Base-by-base conservation (phyloP, 2,329 filamentous ascomycete species). In the Dothideomycetidae sp. region DNA sequence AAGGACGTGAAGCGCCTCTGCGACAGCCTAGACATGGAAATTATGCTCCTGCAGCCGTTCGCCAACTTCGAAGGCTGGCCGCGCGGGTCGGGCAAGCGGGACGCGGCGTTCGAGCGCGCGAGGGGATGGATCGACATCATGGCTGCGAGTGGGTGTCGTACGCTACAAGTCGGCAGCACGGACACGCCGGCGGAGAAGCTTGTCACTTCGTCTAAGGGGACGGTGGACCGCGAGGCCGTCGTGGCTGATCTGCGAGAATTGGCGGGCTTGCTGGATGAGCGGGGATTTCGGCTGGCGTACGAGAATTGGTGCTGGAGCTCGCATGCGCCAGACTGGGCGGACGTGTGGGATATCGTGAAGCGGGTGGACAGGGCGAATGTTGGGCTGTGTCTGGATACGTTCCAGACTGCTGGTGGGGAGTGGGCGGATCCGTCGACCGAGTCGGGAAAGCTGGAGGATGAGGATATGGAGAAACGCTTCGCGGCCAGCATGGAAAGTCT, bases 261-360 rank as follows among this genome's bases (percentile, higher is more conserved):
- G 5, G 74, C 72, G 2, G 74, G 80, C 38, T 57, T 79, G 36
- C 63, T 80, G 1, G 68, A 67, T 0, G 52, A 63, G 14, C 65
- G 71, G 32, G 64, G 66, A 0, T 71, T 74, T 51, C 66, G 70
- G 5, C 59, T 86, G 12, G 78, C 79, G 0, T 86, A 85, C 47
- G 80, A 86, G 57, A 84, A 85, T 51, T 85, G 79, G 78, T 83
- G 79, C 56, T 86, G 80, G 81, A 75, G 75, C 0, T 81, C 78
- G 0, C 70, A 74, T 33, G 76, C 78, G 0, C 70, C 75, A 0
- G 65, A 60, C 1, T 88, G 80, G 81, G 70, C 68, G 44, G 66
- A 75, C 33, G 75, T 76, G 1, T 85, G 78, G 77, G 59, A 70
- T 2, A 75, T 85, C 10, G 75, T 82, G 3, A 50, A 68, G 44